Base-by-base conservation (phyloP, 768 basidiomycete genomes). In the Termitomyces sp. region DNA sequence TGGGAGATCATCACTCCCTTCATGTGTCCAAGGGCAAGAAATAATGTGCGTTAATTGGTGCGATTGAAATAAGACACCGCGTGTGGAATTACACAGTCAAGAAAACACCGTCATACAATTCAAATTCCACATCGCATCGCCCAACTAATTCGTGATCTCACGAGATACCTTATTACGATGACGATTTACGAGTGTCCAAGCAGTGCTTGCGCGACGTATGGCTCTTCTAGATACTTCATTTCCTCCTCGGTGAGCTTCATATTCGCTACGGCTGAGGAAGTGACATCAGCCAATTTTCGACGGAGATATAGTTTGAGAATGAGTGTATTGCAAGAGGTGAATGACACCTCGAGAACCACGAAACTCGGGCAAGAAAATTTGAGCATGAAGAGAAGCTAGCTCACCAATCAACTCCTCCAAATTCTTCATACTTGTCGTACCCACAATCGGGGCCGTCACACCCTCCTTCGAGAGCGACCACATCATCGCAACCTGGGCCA, bases 401-500 rank as follows among this genome's bases (percentile, higher is more conserved):
- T 57, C 66, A 79, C 80, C 79, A 53, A 84, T 73, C 16, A 84
- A 66, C 54, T 86, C 84, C 24, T 76, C 65, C 30, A 86, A 68
- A 57, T 85, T 82, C 31, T 81, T 72, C 5, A 80, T 60, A 33
- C 77, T 81, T 1, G 81, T 82, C 0, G 78, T 75, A 0, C 84
- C 85, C 36, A 86, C 76, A 63, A 87, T 84, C 0, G 85, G 86
- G 1, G 84, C 84, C 0, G 82, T 72, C 5, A 87, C 78, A 30
- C 71, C 78, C 73, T 76, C 71, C 61, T 77, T 77, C 3, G 75
- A 65, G 54, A 82, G 61, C 3, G 73, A 69, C 85, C 84, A 87
- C 13, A 83, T 81, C 27, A 83, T 61, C 3, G 81, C 73, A 7
- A 85, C 69, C 60, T 84, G 82, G 0, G 83, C 82, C 86, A 88